A percentile compares a stretch with the other conserved stretches of the same genome.
Evolutionary conservation across 306 rosid genomes (phyloP).

Genomic region (Cyclanthera cordifolia): DNA sequence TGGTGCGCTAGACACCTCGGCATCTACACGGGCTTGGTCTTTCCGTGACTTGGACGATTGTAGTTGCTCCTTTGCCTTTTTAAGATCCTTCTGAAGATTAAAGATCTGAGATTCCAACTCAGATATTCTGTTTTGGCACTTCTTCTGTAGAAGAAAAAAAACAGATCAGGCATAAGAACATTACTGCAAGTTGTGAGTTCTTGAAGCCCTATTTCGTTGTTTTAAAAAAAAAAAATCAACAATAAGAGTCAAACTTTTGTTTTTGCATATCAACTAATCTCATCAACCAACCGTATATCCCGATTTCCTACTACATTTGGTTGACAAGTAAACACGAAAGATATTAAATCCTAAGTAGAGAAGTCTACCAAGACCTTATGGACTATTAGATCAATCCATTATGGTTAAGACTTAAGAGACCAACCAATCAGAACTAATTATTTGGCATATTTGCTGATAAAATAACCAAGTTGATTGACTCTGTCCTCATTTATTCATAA

Average conservation of each 20-base stretch:
- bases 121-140: slow-evolving; percentile 64
- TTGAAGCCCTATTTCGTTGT: neutral
- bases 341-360: no score
- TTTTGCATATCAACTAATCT: no score
- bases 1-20: slow-evolving; percentile 49
- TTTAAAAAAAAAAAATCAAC: no score
- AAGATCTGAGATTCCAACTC: slow-evolving; percentile 80
- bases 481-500: no score
- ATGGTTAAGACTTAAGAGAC: neutral
- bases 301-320: no score
- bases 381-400: no score
- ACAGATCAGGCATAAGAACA: neutral
- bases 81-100: slow-evolving; percentile 65
- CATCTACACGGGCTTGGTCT: slow-evolving; percentile 54
- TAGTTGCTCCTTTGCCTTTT: slow-evolving; percentile 48
- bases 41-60: slow-evolving; percentile 46
- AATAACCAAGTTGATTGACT: no score
- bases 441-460: neutral
- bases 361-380: no score
- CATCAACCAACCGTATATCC: no score
- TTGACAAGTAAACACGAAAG: no score
- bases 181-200: neutral
- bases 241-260: no score
- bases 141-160: slow-evolving; percentile 38
- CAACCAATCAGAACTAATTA: neutral